Evolutionary conservation across 1,284 basidiomycete species (phyloP).

Genomic region (Cutaneotrichosporon cutaneum): DNA sequence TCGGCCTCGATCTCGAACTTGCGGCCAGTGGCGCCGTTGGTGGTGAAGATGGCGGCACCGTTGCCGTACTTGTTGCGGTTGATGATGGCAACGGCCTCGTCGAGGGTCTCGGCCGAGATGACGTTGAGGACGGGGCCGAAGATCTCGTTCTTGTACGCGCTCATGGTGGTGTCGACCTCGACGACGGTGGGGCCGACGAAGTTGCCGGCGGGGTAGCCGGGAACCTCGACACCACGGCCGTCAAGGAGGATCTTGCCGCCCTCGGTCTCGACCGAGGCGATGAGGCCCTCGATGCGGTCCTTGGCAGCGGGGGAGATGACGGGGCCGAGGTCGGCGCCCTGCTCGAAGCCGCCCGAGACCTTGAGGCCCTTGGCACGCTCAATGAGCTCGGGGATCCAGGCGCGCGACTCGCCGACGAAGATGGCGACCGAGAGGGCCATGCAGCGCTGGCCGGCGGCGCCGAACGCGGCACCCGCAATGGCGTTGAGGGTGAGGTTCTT

Average conservation of each 20-base stretch:
- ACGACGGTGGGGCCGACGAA: conserved; percentile 94
- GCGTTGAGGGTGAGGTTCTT: conserved; percentile 92
- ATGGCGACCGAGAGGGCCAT: conserved; percentile 86
- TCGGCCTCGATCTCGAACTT: conserved; percentile 88
- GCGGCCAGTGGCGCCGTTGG: conserved; percentile 91
- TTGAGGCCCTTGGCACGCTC: conserved; percentile 78
- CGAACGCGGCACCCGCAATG: conserved; percentile 91
- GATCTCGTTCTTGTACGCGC: conserved; percentile 91
- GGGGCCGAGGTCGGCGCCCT: conserved; percentile 82
- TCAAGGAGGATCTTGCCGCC: conserved; percentile 88
- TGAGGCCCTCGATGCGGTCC: conserved; percentile 71
- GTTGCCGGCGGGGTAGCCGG: conserved; percentile 84
- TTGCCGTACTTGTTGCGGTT: conserved; percentile 87
- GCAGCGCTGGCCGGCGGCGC: conserved; percentile 95
- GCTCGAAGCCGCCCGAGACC: conserved; percentile 87
- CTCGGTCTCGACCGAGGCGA: conserved; percentile 76
- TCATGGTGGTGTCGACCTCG: conserved; percentile 78
- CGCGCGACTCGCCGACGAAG: conserved; percentile 76
- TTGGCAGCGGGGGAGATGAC: conserved; percentile 88
- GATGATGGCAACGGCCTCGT: conserved; percentile 86
- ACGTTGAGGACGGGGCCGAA: conserved; percentile 89
- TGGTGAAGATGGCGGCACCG: conserved; percentile 93
- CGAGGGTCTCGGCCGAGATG: conserved; percentile 77
- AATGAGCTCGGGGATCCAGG: conserved; percentile 83
- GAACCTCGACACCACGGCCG: conserved; percentile 69